Evolutionary conservation across 2,329 filamentous ascomycete species (phyloP).

Genomic region (Teratosphaeria pseudoeucalypti): DNA sequence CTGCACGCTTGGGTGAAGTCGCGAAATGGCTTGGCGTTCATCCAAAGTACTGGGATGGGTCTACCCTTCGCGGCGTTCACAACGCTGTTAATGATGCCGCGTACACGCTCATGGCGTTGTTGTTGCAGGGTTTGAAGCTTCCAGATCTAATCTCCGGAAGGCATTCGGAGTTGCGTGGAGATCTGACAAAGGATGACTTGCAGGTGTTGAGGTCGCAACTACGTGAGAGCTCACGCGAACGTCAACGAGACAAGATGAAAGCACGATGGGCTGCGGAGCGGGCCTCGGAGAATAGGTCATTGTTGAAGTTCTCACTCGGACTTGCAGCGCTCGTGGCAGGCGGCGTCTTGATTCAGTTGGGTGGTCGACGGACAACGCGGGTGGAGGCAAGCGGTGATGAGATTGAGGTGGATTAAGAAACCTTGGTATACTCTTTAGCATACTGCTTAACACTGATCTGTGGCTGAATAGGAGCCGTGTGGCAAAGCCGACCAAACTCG

Average conservation of each 20-base stretch:
- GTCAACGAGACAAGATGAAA: background rate
- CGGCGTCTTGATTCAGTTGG: background rate
- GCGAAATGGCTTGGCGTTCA: background rate
- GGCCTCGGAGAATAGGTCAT: background rate
- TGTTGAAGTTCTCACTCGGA: background rate
- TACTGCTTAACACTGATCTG: background rate
- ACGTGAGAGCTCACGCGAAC: no score
- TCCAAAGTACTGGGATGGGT: background rate
- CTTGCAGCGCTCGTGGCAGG: background rate
- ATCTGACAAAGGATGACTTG: background rate
- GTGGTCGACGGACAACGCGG: background rate
- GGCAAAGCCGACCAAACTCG: no score
- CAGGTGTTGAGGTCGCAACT: background rate
- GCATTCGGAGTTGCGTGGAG: background rate
- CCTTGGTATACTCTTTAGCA: background rate
- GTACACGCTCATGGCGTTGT: constrained; percentile 19
- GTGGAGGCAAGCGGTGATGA: background rate
- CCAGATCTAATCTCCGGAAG: background rate
- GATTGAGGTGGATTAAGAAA: background rate
- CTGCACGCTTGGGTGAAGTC: background rate
- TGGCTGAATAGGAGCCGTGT: background rate
- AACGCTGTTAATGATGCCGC: constrained; percentile 25
- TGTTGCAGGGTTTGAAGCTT: constrained; percentile 14
- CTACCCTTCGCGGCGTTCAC: constrained; percentile 32
- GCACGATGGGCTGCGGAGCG: background rate